These are phyloP conservation scores for Ophiostoma triangulosporum DNA, from an alignment of 2,329 filamentous ascomycete species.

Conservation along the genomic window DNA sequence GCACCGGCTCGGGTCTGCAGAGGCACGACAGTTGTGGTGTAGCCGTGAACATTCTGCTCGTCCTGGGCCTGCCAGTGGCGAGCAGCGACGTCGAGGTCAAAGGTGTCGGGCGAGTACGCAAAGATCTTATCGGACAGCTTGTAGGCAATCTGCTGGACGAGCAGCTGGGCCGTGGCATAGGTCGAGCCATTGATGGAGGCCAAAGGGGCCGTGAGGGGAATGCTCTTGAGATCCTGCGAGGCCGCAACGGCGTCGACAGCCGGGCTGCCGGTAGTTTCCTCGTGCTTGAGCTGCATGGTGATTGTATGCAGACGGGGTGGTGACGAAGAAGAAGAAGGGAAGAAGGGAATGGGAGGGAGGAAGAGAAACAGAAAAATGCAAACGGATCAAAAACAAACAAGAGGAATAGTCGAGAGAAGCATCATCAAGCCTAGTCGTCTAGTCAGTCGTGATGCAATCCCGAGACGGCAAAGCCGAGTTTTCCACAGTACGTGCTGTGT, in stretches of 20 bases:
- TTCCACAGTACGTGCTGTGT: not conserved
- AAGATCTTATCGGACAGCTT: conserved; percentile 94
- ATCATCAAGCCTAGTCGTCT: not conserved
- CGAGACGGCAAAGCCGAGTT: not conserved
- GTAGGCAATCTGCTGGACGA: conserved; percentile 94
- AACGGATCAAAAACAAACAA: not conserved
- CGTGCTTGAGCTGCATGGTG: conserved; percentile 15
- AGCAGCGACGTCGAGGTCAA: conserved; percentile 75
- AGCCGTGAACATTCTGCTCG: conserved; percentile 70
- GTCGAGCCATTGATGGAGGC: conserved; percentile 67
- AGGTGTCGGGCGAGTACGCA: conserved; percentile 87
- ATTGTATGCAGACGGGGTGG: not conserved
- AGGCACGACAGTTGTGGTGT: conserved; percentile 61
- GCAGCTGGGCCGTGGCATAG: conserved; percentile 82
- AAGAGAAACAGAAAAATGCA: not conserved
- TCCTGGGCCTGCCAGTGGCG: conserved; percentile 59
- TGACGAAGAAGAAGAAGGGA: not conserved
- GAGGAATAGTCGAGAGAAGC: not conserved
- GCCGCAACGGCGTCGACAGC: conserved; percentile 4
- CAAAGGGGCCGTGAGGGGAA: conserved; percentile 34
- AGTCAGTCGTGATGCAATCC: not conserved
- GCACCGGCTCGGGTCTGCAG: conserved; percentile 84
- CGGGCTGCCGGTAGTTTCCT: conserved; percentile 15
- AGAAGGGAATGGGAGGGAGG: not conserved
- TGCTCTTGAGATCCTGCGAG: conserved; percentile 24